These are phyloP conservation scores for Colletotrichum sp. DNA, from an alignment of 2,329 filamentous ascomycete genomes.

Conservation along the genomic window DNA sequence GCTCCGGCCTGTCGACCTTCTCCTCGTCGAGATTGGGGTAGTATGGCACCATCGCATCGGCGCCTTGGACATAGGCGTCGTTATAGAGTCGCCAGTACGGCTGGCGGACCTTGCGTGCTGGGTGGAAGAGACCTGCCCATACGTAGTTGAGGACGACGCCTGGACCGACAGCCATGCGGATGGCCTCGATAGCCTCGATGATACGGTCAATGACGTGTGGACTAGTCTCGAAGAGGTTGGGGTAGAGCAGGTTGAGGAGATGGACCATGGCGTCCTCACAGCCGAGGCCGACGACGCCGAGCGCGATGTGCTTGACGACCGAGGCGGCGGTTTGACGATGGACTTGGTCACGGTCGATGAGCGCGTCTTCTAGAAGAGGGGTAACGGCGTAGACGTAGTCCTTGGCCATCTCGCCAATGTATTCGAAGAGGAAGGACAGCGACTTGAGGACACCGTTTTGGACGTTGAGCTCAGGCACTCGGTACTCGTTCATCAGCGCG, in stretches of 20 bases:
- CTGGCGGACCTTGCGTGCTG: constrained; percentile 88
- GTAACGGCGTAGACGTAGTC: constrained; percentile 99
- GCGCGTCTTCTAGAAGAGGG: constrained; percentile 91
- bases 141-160: constrained; percentile 97
- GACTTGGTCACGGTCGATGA: constrained; percentile 97
- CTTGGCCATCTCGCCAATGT: constrained; percentile 99
- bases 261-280: constrained; percentile 99
- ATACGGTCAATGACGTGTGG: constrained; percentile 98
- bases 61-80: constrained; percentile 91
- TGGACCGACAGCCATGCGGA: constrained; percentile 90
- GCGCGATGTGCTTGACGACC: constrained; percentile 96
- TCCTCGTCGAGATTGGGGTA: constrained; percentile 89
- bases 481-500: constrained; percentile 98
- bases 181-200: constrained; percentile 95
- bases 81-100: constrained; percentile 99
- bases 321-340: constrained; percentile 95
- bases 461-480: constrained; percentile 96
- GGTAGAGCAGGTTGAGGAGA: constrained; percentile 92
- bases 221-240: constrained; percentile 96
- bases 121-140: constrained; percentile 97
- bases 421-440: constrained; percentile 96
- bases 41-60: constrained; percentile 95
- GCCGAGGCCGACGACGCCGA: constrained; percentile 95
- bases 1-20: constrained; percentile 76
- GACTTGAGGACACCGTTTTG: constrained; percentile 99